Evolutionary conservation across 257 asterid species (phyloP), one percentile per base, ranked within the genome.

Genomic region (Capsicum chinense): DNA sequence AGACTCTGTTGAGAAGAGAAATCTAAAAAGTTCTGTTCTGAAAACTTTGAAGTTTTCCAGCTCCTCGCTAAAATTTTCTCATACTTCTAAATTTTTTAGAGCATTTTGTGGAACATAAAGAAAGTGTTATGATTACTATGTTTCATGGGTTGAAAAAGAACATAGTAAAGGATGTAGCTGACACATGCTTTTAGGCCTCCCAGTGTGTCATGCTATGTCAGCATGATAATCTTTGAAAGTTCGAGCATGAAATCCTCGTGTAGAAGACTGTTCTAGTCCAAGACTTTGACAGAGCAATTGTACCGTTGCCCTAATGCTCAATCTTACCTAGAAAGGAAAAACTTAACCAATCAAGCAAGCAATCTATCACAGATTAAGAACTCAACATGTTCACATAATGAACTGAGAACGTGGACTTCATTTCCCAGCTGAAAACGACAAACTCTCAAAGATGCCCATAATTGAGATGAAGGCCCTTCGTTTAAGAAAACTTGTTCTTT

Each of bases 311-410:
- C 57, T 70, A 70, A 70, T 17, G 26, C 59, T 73, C 80, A 73
- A 47, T 71, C 16, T 73, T 73, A 73, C 19, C 42, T 5, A 19
- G 80, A 73, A 73, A 73, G 37, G 79, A 19, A 73, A 11, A 48
- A 5, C 33, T 59, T 48, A 73, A 73, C 80, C n/a, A 73, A 73
- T 48, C 80, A 73, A 73, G 80, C 80, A 48, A 47, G 80, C 0
- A 39, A 73, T 71, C 39, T 73, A 48, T 73, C 59, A 73, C 39
- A 13, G n/a, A 73, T 12, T 19, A 48, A 47, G 42, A 73, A 48
- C 58, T 47, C 42, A 10, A 73, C 59, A 47, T 73, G 42, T 48
- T 47, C 59, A 48, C 5, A 19, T 50, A 73, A 44, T 19, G 59
- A 73, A 39, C 80, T 47, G 80, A 47, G 42, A 71, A 2, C 9